phyloP scores from a whole-genome alignment of 1,139 yeast genomes.

The Diutina catenulata region DNA sequence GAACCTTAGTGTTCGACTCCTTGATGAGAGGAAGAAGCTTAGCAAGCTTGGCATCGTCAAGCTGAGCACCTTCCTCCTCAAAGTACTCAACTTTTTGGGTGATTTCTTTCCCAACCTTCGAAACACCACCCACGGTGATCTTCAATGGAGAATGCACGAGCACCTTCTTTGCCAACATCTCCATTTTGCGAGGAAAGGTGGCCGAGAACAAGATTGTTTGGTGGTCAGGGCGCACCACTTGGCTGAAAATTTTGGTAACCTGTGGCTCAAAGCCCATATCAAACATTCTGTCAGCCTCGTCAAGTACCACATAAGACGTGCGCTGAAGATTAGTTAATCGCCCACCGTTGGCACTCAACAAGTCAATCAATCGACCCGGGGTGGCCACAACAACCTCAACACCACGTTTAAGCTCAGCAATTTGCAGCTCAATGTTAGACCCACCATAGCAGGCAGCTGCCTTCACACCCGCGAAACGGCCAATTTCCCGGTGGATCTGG shows the following conservation, averaged over 20 bases:
- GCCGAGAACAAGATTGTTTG: conserved; percentile 95
- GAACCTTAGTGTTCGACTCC: conserved; percentile 39
- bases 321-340: conserved; percentile 58
- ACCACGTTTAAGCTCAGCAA: conserved; percentile 69
- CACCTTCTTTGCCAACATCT: conserved; percentile 55
- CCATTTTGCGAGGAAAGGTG: conserved; percentile 80
- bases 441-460: conserved; percentile 94
- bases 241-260: conserved; percentile 66
- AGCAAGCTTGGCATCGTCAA: conserved; percentile 31
- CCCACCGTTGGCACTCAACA: conserved; percentile 77
- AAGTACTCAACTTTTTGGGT: conserved; percentile 60
- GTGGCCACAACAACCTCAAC: conserved; percentile 83
- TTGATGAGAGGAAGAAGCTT: conserved; percentile 45
- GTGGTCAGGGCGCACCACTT: conserved; percentile 63
- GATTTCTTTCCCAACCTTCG: conserved; percentile 76
- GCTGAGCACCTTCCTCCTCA: conserved; percentile 13
- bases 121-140: conserved; percentile 71
- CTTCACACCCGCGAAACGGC: conserved; percentile 39
- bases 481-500: conserved; percentile 66
- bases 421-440: conserved; percentile 69
- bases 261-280: conserved; percentile 98
- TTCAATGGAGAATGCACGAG: conserved; percentile 50
- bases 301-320: conserved; percentile 74
- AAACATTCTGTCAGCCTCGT: conserved; percentile 95
- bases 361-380: conserved; percentile 89